Evolutionary conservation across 2,329 filamentous ascomycete species (phyloP).

Genomic region (Tolypocladium tundrense): DNA sequence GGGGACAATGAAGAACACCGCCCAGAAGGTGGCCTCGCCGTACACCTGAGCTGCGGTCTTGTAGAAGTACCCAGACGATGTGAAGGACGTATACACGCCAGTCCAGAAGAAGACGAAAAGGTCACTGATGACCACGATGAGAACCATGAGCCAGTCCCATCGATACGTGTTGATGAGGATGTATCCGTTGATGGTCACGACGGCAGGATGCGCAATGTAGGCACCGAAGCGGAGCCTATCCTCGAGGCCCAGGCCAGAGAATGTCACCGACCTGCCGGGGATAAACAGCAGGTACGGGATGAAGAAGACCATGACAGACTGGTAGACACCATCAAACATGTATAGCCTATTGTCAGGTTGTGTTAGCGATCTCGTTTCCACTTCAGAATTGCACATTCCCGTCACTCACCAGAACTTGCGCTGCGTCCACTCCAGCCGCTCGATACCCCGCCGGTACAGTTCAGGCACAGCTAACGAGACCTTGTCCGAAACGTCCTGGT

Average conservation of each 20-base stretch:
- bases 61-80: constrained; percentile 53
- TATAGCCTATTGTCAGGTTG: constrained; percentile 54
- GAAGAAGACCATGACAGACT: constrained; percentile 88
- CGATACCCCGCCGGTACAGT: constrained; percentile 89
- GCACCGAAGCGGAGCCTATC: constrained; percentile 80
- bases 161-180: constrained; percentile 93
- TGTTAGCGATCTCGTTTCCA: constrained; percentile 2
- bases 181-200: constrained; percentile 87
- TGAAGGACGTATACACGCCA: constrained; percentile 60
- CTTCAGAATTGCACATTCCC: neutral
- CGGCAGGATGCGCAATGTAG: constrained; percentile 74
- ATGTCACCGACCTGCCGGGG: constrained; percentile 56
- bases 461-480: constrained; percentile 92
- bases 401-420: constrained; percentile 79
- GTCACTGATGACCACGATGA: constrained; percentile 73
- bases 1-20: constrained; percentile 66
- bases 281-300: constrained; percentile 76
- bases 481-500: constrained; percentile 91
- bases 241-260: constrained; percentile 63
- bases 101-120: constrained; percentile 94
- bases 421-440: constrained; percentile 93
- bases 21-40: constrained; percentile 76
- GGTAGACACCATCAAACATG: constrained; percentile 90
- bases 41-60: constrained; percentile 71
- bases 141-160: constrained; percentile 93